Evolutionary conservation across 2,329 filamentous ascomycete species (phyloP).

Genomic region (Curvularia spicifera): DNA sequence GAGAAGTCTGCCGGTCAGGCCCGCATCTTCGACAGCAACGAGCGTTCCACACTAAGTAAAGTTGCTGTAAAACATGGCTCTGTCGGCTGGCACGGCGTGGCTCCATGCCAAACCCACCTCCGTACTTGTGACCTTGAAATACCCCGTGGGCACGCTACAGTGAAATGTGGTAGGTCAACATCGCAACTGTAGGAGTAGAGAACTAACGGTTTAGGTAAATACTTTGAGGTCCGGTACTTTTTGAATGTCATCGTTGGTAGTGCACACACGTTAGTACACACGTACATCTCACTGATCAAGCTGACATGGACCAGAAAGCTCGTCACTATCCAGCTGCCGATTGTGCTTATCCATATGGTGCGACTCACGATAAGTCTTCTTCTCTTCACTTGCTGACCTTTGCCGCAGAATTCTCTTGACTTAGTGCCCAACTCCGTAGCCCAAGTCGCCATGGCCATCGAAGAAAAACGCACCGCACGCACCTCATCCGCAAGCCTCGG

Average conservation of each 20-base stretch:
- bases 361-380: not conserved
- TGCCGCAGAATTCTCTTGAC: constrained; percentile 58
- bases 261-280: constrained; percentile 50
- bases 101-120: constrained; percentile 54
- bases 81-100: constrained; percentile 57
- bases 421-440: constrained; percentile 62
- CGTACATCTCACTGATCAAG: not conserved
- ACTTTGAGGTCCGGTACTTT: constrained; percentile 64
- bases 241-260: constrained; percentile 58
- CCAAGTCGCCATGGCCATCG: constrained; percentile 62
- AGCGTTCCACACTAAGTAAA: constrained; percentile 56
- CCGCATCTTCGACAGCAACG: constrained; percentile 60
- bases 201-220: constrained; percentile 53
- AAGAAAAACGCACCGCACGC: constrained; percentile 54
- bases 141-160: constrained; percentile 59
- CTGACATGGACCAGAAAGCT: constrained; percentile 51
- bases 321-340: constrained; percentile 61
- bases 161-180: constrained; percentile 53
- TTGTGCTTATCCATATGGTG: constrained; percentile 63
- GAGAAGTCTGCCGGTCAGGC: constrained; percentile 59
- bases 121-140: constrained; percentile 59
- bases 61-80: constrained; percentile 52
- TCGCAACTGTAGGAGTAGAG: not conserved
- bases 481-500: constrained; percentile 38
- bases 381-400: not conserved